Percentiles rank a stretch among this genome's conserved stretches.
Evolutionary conservation across 2,329 filamentous ascomycete species (phyloP).

Genomic region (Didymella sp.): DNA sequence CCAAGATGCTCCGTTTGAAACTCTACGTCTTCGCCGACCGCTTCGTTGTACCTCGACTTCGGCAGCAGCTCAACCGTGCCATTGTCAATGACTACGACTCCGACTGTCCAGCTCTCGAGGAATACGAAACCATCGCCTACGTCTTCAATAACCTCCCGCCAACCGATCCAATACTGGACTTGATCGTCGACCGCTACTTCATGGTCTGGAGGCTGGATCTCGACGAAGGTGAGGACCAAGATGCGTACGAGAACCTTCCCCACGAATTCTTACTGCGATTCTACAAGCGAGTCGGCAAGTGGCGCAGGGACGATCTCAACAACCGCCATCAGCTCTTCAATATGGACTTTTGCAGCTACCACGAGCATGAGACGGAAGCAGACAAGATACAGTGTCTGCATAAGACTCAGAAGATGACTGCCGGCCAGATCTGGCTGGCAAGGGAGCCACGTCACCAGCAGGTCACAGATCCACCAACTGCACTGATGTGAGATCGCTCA

Average conservation of each 20-base stretch:
- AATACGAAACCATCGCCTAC: slow-evolving; percentile 17
- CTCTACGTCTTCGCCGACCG: slow-evolving; percentile 20
- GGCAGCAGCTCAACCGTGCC: slow-evolving; percentile 8
- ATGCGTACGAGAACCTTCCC: slow-evolving; percentile 6
- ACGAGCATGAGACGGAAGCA: slow-evolving; percentile 8
- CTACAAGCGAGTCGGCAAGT: slow-evolving; percentile 15
- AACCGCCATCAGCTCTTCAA: slow-evolving; percentile 16
- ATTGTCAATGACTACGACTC: slow-evolving; percentile 17
- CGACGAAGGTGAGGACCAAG: slow-evolving; percentile 15
- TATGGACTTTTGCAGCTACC: slow-evolving; percentile 18
- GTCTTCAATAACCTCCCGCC: slow-evolving; percentile 20
- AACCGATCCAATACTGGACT: slow-evolving; percentile 14
- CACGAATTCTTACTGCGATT: slow-evolving; percentile 14
- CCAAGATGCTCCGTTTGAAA: slow-evolving; percentile 18
- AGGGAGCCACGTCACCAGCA: neutral
- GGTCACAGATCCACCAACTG: neutral
- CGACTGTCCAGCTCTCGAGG: slow-evolving; percentile 13
- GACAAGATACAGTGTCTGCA: slow-evolving; percentile 6
- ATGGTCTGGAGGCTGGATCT: slow-evolving; percentile 17
- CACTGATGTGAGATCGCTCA: neutral
- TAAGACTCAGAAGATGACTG: slow-evolving; percentile 13
- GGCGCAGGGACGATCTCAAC: slow-evolving; percentile 8
- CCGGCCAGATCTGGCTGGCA: slow-evolving; percentile 5
- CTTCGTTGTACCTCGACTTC: slow-evolving; percentile 13
- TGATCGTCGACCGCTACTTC: slow-evolving; percentile 21